Evolutionary conservation across 2,329 filamentous ascomycete genomes (phyloP).

Genomic region (Pestalotiopsis fici): DNA sequence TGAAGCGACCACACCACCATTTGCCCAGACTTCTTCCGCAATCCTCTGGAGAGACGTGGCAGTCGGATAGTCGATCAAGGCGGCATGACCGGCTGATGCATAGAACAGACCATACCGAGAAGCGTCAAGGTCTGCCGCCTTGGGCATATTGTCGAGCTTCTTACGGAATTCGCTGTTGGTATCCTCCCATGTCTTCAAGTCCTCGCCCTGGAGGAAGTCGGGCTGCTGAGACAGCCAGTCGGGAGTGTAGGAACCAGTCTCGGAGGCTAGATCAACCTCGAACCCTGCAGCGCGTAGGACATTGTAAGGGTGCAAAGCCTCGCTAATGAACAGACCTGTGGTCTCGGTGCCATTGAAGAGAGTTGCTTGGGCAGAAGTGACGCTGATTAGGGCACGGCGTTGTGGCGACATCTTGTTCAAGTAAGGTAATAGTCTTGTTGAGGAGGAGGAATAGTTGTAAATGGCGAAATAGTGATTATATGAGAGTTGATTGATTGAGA

Average conservation of each 20-base stretch:
- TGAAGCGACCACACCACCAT: slow-evolving; percentile 41
- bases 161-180: slow-evolving; percentile 40
- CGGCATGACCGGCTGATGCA: slow-evolving; percentile 43
- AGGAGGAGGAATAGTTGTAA: neutral
- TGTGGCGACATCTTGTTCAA: neutral
- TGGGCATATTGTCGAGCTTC: slow-evolving; percentile 43
- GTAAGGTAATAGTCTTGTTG: neutral
- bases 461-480: neutral
- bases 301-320: slow-evolving; percentile 49
- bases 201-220: slow-evolving; percentile 41
- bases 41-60: slow-evolving; percentile 40
- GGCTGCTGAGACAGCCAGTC: slow-evolving; percentile 45
- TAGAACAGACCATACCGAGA: slow-evolving; percentile 39
- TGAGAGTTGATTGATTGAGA: neutral
- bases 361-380: slow-evolving; percentile 42
- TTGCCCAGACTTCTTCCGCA: slow-evolving; percentile 37
- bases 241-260: slow-evolving; percentile 41
- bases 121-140: slow-evolving; percentile 34
- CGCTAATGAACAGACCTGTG: slow-evolving; percentile 44
- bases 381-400: slow-evolving; percentile 36
- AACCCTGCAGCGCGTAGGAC: slow-evolving; percentile 45
- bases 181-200: slow-evolving; percentile 40
- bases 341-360: slow-evolving; percentile 41
- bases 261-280: slow-evolving; percentile 46
- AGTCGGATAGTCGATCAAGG: slow-evolving; percentile 46